A percentile compares a stretch with the other conserved stretches of the same genome.
Evolutionary conservation across 1,139 yeast genomes (phyloP).

Genomic region (Geotrichum reessii): DNA sequence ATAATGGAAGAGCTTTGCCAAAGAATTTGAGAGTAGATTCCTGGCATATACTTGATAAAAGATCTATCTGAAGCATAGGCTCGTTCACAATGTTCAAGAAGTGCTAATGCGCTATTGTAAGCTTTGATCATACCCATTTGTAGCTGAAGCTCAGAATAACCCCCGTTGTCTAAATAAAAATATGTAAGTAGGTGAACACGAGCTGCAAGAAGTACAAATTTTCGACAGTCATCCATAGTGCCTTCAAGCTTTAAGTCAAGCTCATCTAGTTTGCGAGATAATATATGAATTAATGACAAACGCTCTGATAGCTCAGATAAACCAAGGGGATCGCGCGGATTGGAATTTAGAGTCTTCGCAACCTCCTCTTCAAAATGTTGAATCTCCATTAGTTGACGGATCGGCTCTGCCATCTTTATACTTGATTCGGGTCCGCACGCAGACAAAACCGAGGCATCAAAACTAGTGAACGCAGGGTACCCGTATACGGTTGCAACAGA

Average conservation of each 20-base stretch:
- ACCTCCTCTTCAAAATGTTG: slow-evolving; percentile 84
- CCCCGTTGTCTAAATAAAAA: slow-evolving; percentile 59
- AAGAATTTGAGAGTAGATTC: slow-evolving; percentile 67
- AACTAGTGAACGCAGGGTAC: slow-evolving; percentile 84
- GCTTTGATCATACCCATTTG: slow-evolving; percentile 59
- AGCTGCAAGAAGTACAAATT: slow-evolving; percentile 62
- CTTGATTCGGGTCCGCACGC: slow-evolving; percentile 43
- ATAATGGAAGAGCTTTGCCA: slow-evolving; percentile 92
- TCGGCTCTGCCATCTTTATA: slow-evolving; percentile 50
- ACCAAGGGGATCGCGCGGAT: slow-evolving; percentile 62
- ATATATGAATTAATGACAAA: slow-evolving; percentile 63
- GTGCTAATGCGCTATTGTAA: slow-evolving; percentile 47
- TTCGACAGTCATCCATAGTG: slow-evolving; percentile 57
- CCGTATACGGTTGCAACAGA: slow-evolving; percentile 89
- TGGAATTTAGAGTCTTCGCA: slow-evolving; percentile 68
- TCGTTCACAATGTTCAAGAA: slow-evolving; percentile 6
- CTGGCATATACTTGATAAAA: slow-evolving; percentile 75
- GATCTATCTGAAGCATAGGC: slow-evolving; percentile 55
- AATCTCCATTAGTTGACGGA: slow-evolving; percentile 72
- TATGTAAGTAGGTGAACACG: slow-evolving; percentile 76
- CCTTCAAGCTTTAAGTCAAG: slow-evolving; percentile 51
- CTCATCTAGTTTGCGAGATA: slow-evolving; percentile 67
- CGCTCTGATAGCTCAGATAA: slow-evolving; percentile 60
- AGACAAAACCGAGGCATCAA: slow-evolving; percentile 65
- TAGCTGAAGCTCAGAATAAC: slow-evolving; percentile 53